Evolutionary conservation across 2,329 filamentous ascomycete species (phyloP), one percentile per base, ranked within the genome.

Genomic region (Sporothrix schenckii): DNA sequence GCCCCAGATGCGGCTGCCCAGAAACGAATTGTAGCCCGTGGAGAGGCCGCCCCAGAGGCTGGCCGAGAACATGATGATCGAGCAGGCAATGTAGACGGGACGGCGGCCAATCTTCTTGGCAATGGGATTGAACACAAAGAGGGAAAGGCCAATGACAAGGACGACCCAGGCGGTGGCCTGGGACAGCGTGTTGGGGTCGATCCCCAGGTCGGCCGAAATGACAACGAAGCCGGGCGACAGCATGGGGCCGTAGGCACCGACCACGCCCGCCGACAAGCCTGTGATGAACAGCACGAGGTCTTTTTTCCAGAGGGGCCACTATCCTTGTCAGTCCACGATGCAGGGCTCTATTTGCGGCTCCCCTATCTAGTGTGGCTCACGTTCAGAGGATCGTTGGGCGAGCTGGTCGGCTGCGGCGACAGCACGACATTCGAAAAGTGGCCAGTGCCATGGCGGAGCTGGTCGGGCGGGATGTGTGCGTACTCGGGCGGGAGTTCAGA

Each of bases 221-320:
- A 81, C 77, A 27, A 84, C 80, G 71, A 85, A 84, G 2, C 83
- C 83, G 2, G 83, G 83, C 1, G 80, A 81, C 4, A 85, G 80
- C 83, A 85, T 85, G 0, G 83, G 83, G 0, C 83, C 83, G 71
- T 83, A 85, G 1, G 83, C 83, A 47, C 83, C 83, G 3, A 85
- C 82, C 0, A 85, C 81, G 7, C 80, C 81, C 1, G 83, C 82
- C 0, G 80, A 80, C 61, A 85, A 78, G 44, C 80, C 80, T 4
- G 83, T 80, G 72, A 84, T 82, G 69, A 81, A 75, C 34, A 84
- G 79, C 49, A 83, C 79, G 10, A 80, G 68, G 73, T 84, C 83
- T 72, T 84, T 84, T 44, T 65, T 52, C 73, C 73, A 74, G 6
- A 58, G 61, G 1, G 71, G 71, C 73, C 73, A 74, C 71, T 74